These are phyloP conservation scores for Smittium mucronatum DNA, from an alignment of 371 early-diverging fungal species.

Conservation along the genomic window DNA sequence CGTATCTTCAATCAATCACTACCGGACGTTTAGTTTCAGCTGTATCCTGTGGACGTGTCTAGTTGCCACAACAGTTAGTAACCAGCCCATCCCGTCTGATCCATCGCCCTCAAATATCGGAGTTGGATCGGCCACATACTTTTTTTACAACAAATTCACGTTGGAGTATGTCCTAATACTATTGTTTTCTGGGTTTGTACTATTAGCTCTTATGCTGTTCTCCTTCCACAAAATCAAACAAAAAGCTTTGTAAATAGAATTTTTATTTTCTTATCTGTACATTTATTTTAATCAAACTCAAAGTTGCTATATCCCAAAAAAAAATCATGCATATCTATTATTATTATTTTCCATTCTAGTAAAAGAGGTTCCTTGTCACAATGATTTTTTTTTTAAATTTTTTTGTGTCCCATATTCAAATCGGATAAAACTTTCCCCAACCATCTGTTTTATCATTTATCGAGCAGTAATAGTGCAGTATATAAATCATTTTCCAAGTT, in stretches of 20 bases:
- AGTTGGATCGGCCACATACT: background rate
- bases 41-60: background rate
- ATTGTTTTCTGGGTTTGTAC: background rate
- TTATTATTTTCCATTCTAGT: too few species aligned
- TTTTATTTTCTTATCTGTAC: too few species aligned
- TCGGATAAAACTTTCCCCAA: too few species aligned
- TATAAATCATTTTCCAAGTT: too few species aligned
- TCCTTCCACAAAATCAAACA: background rate
- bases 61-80: background rate
- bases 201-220: background rate
- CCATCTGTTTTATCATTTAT: too few species aligned
- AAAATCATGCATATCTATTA: too few species aligned
- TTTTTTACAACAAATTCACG: background rate
- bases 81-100: background rate
- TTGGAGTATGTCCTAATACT: background rate
- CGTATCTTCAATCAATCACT: background rate
- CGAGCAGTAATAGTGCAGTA: too few species aligned
- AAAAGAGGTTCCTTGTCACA: too few species aligned
- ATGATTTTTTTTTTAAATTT: too few species aligned
- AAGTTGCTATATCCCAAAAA: too few species aligned
- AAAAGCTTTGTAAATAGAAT: background rate
- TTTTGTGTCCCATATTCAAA: too few species aligned
- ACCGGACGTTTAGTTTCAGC: background rate
- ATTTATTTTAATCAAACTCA: too few species aligned
- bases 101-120: background rate